A percentile compares a stretch with the other conserved stretches of the same genome.
Evolutionary conservation across 805 yeast species (phyloP).

Genomic region (Metschnikowia kofuensis): DNA sequence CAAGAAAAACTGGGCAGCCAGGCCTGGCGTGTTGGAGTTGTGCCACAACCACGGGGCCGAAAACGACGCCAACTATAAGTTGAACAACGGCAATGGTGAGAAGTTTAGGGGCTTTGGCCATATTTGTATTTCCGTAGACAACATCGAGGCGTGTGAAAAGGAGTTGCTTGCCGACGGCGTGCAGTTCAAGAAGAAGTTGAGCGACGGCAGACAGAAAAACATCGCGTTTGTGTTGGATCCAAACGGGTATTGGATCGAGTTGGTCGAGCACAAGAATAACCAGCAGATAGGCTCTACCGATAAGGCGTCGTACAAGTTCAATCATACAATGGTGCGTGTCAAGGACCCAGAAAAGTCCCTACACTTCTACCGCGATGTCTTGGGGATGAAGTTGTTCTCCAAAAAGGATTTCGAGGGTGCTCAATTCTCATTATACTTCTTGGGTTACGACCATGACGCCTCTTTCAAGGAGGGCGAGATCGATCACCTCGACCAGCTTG

Average conservation of each 20-base stretch:
- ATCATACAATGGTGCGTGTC: constrained; percentile 91
- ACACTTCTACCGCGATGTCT: constrained; percentile 70
- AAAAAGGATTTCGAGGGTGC: constrained; percentile 61
- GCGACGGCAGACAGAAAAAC: constrained; percentile 88
- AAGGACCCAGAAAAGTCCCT: constrained; percentile 77
- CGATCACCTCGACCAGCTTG: constrained; percentile 29
- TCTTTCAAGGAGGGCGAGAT: constrained; percentile 43
- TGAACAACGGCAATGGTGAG: constrained; percentile 80
- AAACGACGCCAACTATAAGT: constrained; percentile 48
- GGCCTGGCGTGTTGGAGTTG: constrained; percentile 76
- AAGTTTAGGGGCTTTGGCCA: constrained; percentile 94
- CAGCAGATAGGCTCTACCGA: constrained; percentile 42
- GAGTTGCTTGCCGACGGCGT: constrained; percentile 61
- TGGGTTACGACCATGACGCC: constrained; percentile 62
- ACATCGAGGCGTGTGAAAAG: constrained; percentile 61
- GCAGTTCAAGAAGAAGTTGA: constrained; percentile 72
- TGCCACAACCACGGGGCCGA: constrained; percentile 79
- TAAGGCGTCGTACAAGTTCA: constrained; percentile 50
- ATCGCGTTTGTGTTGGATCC: constrained; percentile 96
- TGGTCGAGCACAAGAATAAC: constrained; percentile 56
- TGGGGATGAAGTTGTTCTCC: constrained; percentile 76
- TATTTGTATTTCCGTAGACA: constrained; percentile 82
- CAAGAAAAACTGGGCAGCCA: constrained; percentile 43
- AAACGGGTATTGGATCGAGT: constrained; percentile 95
- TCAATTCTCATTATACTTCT: constrained; percentile 79